These are phyloP conservation scores for Trichophyton simii DNA, from an alignment of 2,329 filamentous ascomycete genomes.

Conservation along the genomic window DNA sequence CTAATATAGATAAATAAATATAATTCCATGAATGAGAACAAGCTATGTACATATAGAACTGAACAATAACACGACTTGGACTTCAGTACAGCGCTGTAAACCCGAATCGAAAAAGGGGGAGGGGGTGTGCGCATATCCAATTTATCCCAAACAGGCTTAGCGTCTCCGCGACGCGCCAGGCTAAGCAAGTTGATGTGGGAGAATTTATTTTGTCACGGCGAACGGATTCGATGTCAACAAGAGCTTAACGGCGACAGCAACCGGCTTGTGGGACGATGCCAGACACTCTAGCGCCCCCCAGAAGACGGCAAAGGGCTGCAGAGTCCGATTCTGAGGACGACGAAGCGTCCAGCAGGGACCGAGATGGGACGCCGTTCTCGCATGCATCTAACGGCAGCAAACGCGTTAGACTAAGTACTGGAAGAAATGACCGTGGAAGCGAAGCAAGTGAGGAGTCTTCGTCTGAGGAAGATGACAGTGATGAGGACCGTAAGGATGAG, in stretches of 20 bases:
- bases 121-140: neutral
- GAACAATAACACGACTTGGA: neutral
- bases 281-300: constrained; percentile 17
- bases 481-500: neutral
- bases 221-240: neutral
- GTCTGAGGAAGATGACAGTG: neutral
- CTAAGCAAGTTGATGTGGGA: neutral
- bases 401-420: constrained; percentile 19
- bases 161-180: neutral
- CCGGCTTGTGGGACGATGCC: constrained; percentile 17
- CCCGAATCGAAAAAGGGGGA: neutral
- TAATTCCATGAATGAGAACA: neutral
- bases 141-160: neutral
- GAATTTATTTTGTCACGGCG: neutral
- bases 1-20: neutral
- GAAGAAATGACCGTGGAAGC: neutral
- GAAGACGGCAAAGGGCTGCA: constrained; percentile 18
- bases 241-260: neutral
- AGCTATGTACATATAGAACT: neutral
- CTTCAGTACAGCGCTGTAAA: no score
- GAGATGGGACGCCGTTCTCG: constrained; percentile 16
- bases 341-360: constrained; percentile 9
- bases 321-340: constrained; percentile 20
- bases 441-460: constrained; percentile 1
- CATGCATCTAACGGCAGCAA: constrained; percentile 22